Base-by-base conservation (phyloP, 495 filamentous ascomycete species). In the Rhypophila decipiens region DNA sequence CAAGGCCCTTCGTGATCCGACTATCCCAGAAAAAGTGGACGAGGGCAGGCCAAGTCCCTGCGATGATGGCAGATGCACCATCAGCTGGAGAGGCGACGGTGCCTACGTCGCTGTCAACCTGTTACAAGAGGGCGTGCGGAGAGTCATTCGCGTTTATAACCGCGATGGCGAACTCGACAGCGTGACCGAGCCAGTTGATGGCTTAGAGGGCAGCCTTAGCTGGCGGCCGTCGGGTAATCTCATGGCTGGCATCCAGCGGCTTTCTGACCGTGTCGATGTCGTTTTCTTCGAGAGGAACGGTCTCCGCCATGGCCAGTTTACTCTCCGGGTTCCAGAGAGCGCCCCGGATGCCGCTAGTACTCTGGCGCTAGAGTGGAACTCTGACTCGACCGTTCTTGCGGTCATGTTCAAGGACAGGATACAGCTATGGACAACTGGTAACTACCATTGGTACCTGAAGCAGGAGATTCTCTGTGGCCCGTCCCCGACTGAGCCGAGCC, bases 401-500 rank as follows among this genome's bases (percentile, higher is more conserved):
- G 83, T 96, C 9, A 75, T 75, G 18, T 79, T 90, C 57, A 68
- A 70, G 35, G 82, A 95, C 52, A 75, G 83, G 34, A 69, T 91
- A 13, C 93, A 98, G 55, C 69, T 97, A n/a, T 98, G 93, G 90
- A 94, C 87, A 2, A 93, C 85, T 73, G 86, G 90, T 8, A 98
- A 98, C 60, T 98, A 98, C 57, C 87, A 98, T 58, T 97, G 90
- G 75, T 97, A 97, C 60, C 70, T 97, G n/a, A 98, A 97, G 66
- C 91, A 96, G 67, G 93, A 98, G 58, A 72, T 90, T 12, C 66
- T 65, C 3, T 66, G 76, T 21, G 62, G 62, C 9, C 43, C 51
- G 1, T 11, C 39, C 2, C 45, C 49, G 5, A 48, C 51, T 3
- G 50, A 49, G 18, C 64, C 82, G 46, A 23, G 20, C 5, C 24